Base-by-base conservation (phyloP, 257 asterid genomes). In the Ajuga chamaepitys region DNA sequence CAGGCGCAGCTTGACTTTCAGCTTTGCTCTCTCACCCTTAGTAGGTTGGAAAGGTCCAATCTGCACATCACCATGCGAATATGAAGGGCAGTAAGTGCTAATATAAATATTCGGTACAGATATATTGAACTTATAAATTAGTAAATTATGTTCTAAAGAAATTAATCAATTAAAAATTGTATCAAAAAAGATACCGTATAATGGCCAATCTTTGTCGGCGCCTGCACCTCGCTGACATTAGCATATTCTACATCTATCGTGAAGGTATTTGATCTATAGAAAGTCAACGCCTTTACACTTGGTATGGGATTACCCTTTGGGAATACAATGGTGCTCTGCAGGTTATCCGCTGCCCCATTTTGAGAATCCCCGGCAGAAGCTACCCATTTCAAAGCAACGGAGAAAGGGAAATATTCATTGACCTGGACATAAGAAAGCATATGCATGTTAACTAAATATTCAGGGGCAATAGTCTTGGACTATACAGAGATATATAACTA, bases 221-320 rank as follows among this genome's bases (percentile, higher is more conserved):
- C 88, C 66, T 86, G 90, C 82, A 92, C 67, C 50, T 82, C 98
- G 45, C 70, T 81, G 62, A 69, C 87, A 78, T 92, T 96, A 64
- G 91, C 85, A 81, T 86, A 92, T 47, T 79, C 89, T 4, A 85
- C 84, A 78, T 86, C 96, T 35, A 85, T 44, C 1, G 88, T 51
- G 75, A 88, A 92, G 10, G 95, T 85, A 20, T 80, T 84, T 54
- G 98, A 71, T 74, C 93, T 74, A 72, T 82, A 86, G 80, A 92
- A 88, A 21, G 98, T 92, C 79, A 88, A 76, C 14, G 95, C 96
- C 83, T 92, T 92, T 77, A 86, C 79, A 69, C 98, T 92, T 48
- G 98, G 96, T 55, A 88, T 81, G 0, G 95, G 84, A 72, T 92
- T 92, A 21, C 96, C 96, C 79, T 92, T 92, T 4, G 95, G 92